Conservation (phyloP, 2,329 filamentous ascomycete species). For the Aspergillus luchuensis region DNA sequence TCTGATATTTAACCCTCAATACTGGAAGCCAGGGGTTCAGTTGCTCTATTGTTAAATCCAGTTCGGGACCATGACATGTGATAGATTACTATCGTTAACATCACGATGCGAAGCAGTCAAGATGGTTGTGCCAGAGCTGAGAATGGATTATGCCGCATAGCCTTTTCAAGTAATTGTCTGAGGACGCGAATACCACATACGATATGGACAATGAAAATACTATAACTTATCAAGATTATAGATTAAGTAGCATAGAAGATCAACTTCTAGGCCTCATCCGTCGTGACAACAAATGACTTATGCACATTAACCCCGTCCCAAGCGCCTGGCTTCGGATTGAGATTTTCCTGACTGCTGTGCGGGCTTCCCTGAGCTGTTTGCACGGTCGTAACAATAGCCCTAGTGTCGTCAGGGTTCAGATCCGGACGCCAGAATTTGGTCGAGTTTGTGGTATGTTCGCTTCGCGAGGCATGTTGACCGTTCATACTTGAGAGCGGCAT, state of each 20-base stretch:
- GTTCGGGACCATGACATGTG: too few species aligned
- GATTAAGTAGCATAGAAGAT: neutral
- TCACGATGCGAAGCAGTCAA: too few species aligned
- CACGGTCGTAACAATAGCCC: conserved; percentile 31
- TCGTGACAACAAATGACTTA: conserved; percentile 37
- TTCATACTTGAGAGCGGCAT: conserved; percentile 36
- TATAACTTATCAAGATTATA: neutral
- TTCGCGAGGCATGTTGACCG: conserved; percentile 18
- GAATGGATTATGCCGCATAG: neutral
- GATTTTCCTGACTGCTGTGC: conserved; percentile 37
- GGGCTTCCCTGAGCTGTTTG: conserved; percentile 30
- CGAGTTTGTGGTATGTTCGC: conserved; percentile 23
- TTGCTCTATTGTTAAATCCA: too few species aligned
- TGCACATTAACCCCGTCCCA: conserved; percentile 37
- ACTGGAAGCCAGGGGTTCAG: too few species aligned
- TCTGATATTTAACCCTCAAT: too few species aligned
- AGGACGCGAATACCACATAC: neutral
- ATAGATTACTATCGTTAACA: too few species aligned
- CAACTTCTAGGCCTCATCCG: conserved; percentile 22
- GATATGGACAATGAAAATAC: neutral
- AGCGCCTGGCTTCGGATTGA: conserved; percentile 30
- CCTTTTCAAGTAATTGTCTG: neutral
- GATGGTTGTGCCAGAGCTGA: too few species aligned
- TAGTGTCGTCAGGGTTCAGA: conserved; percentile 29
- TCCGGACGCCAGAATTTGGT: conserved; percentile 38